A percentile compares a stretch with the other conserved stretches of the same genome.
These are phyloP conservation scores for Rhizophagus prolifer DNA, from an alignment of 192 early-diverging fungal genomes.

Conservation along the genomic window DNA sequence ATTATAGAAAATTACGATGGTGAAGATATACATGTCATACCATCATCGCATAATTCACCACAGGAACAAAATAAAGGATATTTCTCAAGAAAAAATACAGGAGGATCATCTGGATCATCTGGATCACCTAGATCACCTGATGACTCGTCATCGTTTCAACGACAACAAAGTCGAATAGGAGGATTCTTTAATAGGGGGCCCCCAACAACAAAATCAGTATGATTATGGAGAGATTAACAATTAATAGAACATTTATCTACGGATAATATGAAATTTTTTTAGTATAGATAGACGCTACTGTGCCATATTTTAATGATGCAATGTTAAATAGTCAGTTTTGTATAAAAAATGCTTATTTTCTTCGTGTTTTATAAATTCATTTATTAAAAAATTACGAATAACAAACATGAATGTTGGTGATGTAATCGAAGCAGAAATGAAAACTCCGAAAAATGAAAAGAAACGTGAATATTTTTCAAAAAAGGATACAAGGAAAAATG, in stretches of 20 bases:
- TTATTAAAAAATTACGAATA: background rate
- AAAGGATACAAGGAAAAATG: background rate
- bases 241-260: no score
- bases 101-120: no score
- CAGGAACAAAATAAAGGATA: background rate
- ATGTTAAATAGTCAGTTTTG: background rate
- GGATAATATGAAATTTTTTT: no score
- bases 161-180: no score
- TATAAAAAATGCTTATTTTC: background rate
- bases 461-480: background rate
- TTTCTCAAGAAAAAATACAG: no score
- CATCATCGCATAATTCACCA: background rate
- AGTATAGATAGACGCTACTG: no score
- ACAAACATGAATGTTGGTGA: background rate
- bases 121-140: no score
- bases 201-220: no score
- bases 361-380: background rate
- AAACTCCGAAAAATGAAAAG: background rate
- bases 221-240: no score
- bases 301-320: no score
- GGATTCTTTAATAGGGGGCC: no score
- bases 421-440: background rate
- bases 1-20: conserved; percentile 8
- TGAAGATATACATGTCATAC: conserved; percentile 5
- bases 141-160: no score